Evolutionary conservation across 805 yeast genomes (phyloP), one percentile per base, ranked within the genome.

Genomic region (Schwanniomyces occidentalis): DNA sequence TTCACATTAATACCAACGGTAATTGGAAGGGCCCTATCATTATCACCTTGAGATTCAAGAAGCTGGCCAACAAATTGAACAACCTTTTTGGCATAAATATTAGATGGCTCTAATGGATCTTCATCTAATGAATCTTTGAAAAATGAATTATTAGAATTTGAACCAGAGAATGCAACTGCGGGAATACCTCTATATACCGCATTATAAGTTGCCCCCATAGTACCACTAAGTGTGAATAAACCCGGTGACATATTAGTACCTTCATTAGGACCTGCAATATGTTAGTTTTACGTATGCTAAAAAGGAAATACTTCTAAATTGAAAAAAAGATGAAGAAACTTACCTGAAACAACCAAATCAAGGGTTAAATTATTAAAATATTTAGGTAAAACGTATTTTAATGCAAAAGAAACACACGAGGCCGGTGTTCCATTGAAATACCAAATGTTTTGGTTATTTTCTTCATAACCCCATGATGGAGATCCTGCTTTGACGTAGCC

Each of bases 371-470:
- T 69, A 38, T 65, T 52, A 48, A 71, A 72, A 53, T 56, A 59
- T 31, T 49, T 61, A 41, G 80, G 80, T 30, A 71, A 46, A 27
- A 73, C 61, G 51, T 71, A 72, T 33, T 69, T 69, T 35, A 73
- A 54, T 16, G 66, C 78, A 44, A 72, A 66, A 4, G 74, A 65
- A 27, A 73, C 75, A 51, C 70, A 70, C 9, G 76, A 64, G 28
- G 78, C 75, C 39, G 80, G 80, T 12, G 79, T 71, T 41, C 76
- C 79, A 45, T 73, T 71, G 61, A 75, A 72, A 53, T 75, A 75
- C 79, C 80, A 75, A 42, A 69, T 54, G 40, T 70, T 63, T 34
- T 19, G 16, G 32, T 55, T 53, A 27, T 44, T 33, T 5, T 23
- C 41, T 32, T 75, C 80, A 40, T 71, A 72, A 30, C 78, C 80